Evolutionary conservation across 2,329 filamentous ascomycete genomes (phyloP), one percentile per base, ranked within the genome.

Genomic region (Talaromyces sp.): DNA sequence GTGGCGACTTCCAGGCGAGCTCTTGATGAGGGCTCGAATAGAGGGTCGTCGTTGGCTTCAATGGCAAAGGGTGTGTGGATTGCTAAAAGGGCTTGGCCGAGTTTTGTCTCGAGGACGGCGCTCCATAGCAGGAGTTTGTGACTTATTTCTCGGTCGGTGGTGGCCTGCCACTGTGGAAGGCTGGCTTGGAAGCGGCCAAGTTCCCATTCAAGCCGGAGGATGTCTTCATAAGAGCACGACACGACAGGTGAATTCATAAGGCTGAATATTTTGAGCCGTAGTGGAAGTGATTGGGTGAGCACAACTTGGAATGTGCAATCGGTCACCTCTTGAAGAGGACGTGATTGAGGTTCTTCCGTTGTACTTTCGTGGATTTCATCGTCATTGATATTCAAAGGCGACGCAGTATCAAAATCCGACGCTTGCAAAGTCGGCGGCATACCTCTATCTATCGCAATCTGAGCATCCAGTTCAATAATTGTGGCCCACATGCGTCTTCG

Each of bases 401-500:
- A 73, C 5, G 76, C 75, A 6, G 78, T 79, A 66, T 87, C 85
- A 66, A 82, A 85, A 61, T 81, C 78, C 1, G 73, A 74, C 11
- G 73, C 72, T 57, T 78, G 78, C 10, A 81, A 61, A 2, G 76
- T 77, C 50, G 84, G 82, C 1, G 82, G 80, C 77, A 87, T 82
- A 0, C 85, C 85, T 16, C 79, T 78, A 65, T 87, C 85, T 14
- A 87, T 73, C 0, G 84, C 82, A 0, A 83, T 79, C 68, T 87
- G 84, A 2, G 87, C 71, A 63, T 87, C 85, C 19, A 87, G 72
- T 68, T 87, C 85, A 10, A 84, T 73, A 11, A 86, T 83, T 1
- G 85, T 86, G 1, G 78, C 78, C 85, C 85, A 88, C 2, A 88
- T 75, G 45, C 85, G 79, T 63, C 83, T 78, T 62, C 85, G 80